phyloP scores from a whole-genome alignment of 2,329 filamentous ascomycete species.

The Colletotrichum ledebouriae region DNA sequence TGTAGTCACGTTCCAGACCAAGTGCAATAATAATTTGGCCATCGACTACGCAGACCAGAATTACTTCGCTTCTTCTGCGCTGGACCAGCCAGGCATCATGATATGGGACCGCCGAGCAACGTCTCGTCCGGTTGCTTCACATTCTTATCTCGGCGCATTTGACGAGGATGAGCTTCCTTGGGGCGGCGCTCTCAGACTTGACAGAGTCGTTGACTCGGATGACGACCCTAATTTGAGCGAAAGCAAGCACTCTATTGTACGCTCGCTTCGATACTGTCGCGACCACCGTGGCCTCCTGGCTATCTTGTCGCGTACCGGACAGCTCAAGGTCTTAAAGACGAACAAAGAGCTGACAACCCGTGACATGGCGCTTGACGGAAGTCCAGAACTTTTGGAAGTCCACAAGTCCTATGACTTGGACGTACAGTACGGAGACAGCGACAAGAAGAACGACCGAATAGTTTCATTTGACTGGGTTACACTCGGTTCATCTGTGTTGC shows the following conservation, averaged over 20 bases:
- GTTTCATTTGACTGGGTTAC: slow-evolving; percentile 79
- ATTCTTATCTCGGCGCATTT: slow-evolving; percentile 68
- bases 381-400: slow-evolving; percentile 71
- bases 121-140: slow-evolving; percentile 64
- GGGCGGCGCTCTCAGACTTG: slow-evolving; percentile 71
- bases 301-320: slow-evolving; percentile 72
- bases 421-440: slow-evolving; percentile 65
- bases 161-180: slow-evolving; percentile 73
- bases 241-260: slow-evolving; percentile 71
- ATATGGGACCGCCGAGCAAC: slow-evolving; percentile 83
- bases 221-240: slow-evolving; percentile 63
- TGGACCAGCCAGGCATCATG: slow-evolving; percentile 80
- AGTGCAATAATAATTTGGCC: slow-evolving; percentile 78
- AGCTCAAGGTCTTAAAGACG: slow-evolving; percentile 72
- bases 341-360: slow-evolving; percentile 65
- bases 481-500: slow-evolving; percentile 66
- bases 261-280: slow-evolving; percentile 73
- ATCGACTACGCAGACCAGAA: slow-evolving; percentile 86
- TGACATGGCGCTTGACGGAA: slow-evolving; percentile 57
- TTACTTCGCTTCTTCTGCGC: slow-evolving; percentile 84
- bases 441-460: slow-evolving; percentile 70
- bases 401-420: slow-evolving; percentile 73
- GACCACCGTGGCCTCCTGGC: slow-evolving; percentile 73
- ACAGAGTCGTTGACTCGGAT: slow-evolving; percentile 69
- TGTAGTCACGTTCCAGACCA: slow-evolving; percentile 73